Evolutionary conservation across 2,329 filamentous ascomycete species (phyloP).

Genomic region (Curvularia spicifera): DNA sequence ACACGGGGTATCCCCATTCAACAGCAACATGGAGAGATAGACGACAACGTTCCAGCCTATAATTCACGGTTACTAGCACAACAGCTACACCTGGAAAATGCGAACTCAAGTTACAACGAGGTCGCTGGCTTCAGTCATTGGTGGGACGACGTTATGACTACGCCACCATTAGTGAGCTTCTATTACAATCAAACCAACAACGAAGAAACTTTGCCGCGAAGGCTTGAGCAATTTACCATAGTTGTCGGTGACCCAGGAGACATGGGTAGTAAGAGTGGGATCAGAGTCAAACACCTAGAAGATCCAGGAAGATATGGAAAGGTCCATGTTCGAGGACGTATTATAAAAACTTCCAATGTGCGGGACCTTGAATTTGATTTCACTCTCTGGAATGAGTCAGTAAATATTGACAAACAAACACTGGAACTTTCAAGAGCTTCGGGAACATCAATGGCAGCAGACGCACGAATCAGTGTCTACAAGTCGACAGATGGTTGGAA

Average conservation of each 20-base stretch:
- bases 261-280: conserved; percentile 59
- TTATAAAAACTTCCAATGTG: conserved; percentile 45
- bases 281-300: conserved; percentile 58
- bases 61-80: conserved; percentile 63
- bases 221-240: conserved; percentile 53
- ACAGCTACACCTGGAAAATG: conserved; percentile 47
- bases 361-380: conserved; percentile 38
- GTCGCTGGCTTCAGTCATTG: conserved; percentile 39
- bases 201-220: conserved; percentile 25
- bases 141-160: conserved; percentile 59
- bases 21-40: conserved; percentile 62
- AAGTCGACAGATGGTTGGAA: conserved; percentile 17
- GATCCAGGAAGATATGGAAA: conserved; percentile 60
- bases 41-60: conserved; percentile 66
- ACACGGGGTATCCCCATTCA: conserved; percentile 59
- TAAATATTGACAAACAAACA: conserved; percentile 35
- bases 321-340: conserved; percentile 50
- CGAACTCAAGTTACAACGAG: conserved; percentile 54
- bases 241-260: conserved; percentile 60
- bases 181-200: conserved; percentile 50
- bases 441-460: background rate
- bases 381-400: conserved; percentile 17
- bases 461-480: background rate
- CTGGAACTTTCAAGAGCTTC: conserved; percentile 16
- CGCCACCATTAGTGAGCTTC: conserved; percentile 56